phyloP scores from a whole-genome alignment of 2,329 filamentous ascomycete species.

The Bipolaris bicolor region DNA sequence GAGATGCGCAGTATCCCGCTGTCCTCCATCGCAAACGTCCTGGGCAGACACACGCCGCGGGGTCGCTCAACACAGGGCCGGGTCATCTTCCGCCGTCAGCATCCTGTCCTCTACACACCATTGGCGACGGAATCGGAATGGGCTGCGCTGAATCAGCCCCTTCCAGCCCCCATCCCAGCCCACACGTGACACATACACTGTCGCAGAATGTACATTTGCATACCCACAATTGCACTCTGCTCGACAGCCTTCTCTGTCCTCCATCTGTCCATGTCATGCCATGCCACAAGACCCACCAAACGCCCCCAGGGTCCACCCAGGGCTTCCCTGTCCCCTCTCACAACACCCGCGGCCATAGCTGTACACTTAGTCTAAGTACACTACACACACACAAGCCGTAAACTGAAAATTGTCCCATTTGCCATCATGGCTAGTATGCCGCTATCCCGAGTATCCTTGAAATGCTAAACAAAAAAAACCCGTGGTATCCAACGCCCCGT shows the following conservation, averaged over 20 bases:
- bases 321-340: no score
- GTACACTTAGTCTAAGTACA: no score
- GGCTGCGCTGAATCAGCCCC: not conserved
- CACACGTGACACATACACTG: no score
- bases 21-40: not conserved
- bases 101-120: constrained; percentile 1
- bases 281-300: no score
- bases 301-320: no score
- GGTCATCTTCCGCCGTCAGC: constrained; percentile 18
- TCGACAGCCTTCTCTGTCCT: no score
- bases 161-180: not conserved
- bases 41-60: constrained; percentile 13
- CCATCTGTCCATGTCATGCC: no score
- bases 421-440: not conserved
- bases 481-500: not conserved
- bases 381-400: no score
- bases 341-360: no score
- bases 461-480: not conserved
- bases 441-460: not conserved
- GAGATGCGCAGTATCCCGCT: not conserved
- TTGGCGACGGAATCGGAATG: not conserved
- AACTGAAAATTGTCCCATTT: not conserved
- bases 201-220: no score
- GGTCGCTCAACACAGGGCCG: constrained; percentile 17
- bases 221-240: no score